phyloP scores from a whole-genome alignment of 2,329 filamentous ascomycete genomes.

The Colletotrichum sp. region DNA sequence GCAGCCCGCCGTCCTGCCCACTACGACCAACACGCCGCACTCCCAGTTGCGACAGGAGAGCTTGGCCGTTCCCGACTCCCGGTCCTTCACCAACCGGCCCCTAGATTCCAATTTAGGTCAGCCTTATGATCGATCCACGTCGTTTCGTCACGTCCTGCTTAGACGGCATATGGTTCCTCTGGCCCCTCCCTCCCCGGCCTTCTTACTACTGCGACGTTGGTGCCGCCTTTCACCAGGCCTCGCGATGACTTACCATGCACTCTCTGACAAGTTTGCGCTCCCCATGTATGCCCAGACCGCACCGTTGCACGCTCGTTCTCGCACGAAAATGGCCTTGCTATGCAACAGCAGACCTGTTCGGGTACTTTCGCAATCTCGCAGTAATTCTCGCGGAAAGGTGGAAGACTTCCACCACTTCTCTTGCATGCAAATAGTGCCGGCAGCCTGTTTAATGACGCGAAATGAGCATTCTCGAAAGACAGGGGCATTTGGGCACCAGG shows the following conservation, averaged over 20 bases:
- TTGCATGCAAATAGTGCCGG: conserved; percentile 84
- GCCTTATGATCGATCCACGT: conserved; percentile 16
- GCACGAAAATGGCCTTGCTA: conserved; percentile 75
- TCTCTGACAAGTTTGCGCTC: conserved; percentile 90
- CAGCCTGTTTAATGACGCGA: conserved; percentile 51
- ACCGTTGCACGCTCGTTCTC: neutral
- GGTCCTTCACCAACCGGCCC: conserved; percentile 80
- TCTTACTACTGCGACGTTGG: neutral
- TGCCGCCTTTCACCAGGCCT: conserved; percentile 19
- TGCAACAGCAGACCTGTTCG: conserved; percentile 81
- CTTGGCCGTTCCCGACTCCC: conserved; percentile 69
- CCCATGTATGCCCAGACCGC: conserved; percentile 83
- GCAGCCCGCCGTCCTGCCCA: conserved; percentile 33
- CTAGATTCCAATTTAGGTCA: conserved; percentile 42
- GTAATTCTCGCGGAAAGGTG: conserved; percentile 72
- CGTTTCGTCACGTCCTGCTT: neutral
- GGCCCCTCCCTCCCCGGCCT: neutral
- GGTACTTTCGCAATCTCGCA: conserved; percentile 78
- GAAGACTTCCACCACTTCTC: conserved; percentile 72
- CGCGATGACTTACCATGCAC: conserved; percentile 75
- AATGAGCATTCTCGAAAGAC: conserved; percentile 4
- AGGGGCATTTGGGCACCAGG: conserved; percentile 1
- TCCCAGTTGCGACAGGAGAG: conserved; percentile 94
- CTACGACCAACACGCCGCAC: conserved; percentile 82
- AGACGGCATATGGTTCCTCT: neutral